Evolutionary conservation across 306 rosid species (phyloP).

Genomic region (Prunus persica): Prunus_persica_NCBIv2 NC_034013.1:13883001-13883500

Average conservation of each 20-base stretch:
- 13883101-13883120: too few species aligned
- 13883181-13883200: conserved; percentile 40
- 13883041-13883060: neutral
- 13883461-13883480: conserved; percentile 39
- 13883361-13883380: conserved; percentile 34
- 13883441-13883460: conserved; percentile 58
- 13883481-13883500: neutral
- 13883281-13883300: neutral
- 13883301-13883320: conserved; percentile 17
- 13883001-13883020: too few species aligned
- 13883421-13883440: conserved; percentile 45
- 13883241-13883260: conserved; percentile 8
- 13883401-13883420: conserved; percentile 9
- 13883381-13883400: neutral
- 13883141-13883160: conserved; percentile 15
- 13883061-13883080: neutral
- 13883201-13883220: conserved; percentile 34
- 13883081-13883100: neutral
- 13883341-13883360: conserved; percentile 30
- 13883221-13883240: conserved; percentile 26
- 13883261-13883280: conserved; percentile 1
- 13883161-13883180: conserved; percentile 16
- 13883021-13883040: too few species aligned
- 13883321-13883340: conserved; percentile 17
- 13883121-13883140: neutral